Evolutionary conservation across 257 asterid species (phyloP), one percentile per base, ranked within the genome.

Genomic region (Thymus quinquecostatus): DNA sequence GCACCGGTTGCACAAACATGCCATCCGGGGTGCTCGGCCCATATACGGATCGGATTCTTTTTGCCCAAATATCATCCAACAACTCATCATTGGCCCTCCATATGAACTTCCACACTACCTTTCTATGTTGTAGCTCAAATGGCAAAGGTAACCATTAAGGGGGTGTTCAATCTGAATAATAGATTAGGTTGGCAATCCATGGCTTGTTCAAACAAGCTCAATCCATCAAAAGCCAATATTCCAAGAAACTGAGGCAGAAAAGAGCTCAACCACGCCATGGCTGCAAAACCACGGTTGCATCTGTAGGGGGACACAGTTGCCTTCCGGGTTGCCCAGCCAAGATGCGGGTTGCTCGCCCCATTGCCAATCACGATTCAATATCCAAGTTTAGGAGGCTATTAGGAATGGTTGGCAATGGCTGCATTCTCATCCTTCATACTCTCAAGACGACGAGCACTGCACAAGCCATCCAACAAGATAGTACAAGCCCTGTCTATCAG

Each of bases 261-360:
- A 47, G 53, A 47, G 53, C 11, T 47, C 6, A 47, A 47, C 53
- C 21, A 45, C 51, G 53, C 53, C 53, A 11, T 47, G 53, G 21
- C 53, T 47, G 53, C 53, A 36, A 36, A 47, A 47, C 51, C 51
- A 59, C 75, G 61, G 61, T 60, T 60, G 75, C 68, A 21, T 47
- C 60, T 47, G 21, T 47, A 47, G 53, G 11, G 21, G 53, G 21
- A 47, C 4, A 1, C 33, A 13, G 3, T 32, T 2, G 73, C 80
- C 83, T 60, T 70, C 83, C 80, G 83, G 77, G 74, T 70, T 64
- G 80, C 80, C 80, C 75, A 62, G 77, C 80, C 83, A 79, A 79
- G 77, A 70, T 75, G 75, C 80, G 80, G 80, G 73, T 1, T 34
- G 38, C 38, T 21, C 21, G 21, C 21, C 21, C 21, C 21, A 21